Base-by-base conservation (phyloP, 139 green algal species). In the Axilococcus clingmanii region DNA sequence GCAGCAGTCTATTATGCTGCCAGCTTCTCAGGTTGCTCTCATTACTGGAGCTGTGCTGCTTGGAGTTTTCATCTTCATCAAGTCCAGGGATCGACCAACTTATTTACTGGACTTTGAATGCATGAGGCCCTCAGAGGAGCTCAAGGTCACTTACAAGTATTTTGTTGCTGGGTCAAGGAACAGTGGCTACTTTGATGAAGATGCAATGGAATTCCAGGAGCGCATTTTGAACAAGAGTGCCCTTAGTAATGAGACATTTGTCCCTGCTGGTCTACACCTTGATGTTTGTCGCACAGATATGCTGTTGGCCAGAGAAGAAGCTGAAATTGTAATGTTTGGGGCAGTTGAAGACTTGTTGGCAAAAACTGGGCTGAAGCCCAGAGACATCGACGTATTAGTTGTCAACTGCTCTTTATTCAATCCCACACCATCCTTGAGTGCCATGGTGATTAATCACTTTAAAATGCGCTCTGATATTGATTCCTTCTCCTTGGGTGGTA, bases 381-480 rank as follows among this genome's bases (percentile, higher is more conserved):
- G 57, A 14, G 70, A 90, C 49, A 72, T 91, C 22, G 80, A 79
- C 52, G 77, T 92, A 22, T 44, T 91, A 24, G 62, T 91, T 35
- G 74, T 88, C 19, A 91, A 91, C 59, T 91, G 82, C 59, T 75
- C 51, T 5, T 70, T 91, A 36, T 91, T 91, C 59, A 83, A 79
- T 57, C 82, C 82, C 35, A 91, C 82, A 9, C 82, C 82, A 17
- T 85, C 71, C 5, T 72, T 91, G 36, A 74, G 77, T 0, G 77
- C 80, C 31, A 88, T 88, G 81, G 68, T 91, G 12, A 57, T 93
- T 34, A 88, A 94, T 69, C 69, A 89, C 57, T 94, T 89, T 63
- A 79, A 83, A 34, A 85, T 91, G 77, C 49, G 74, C 5, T 63
- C 52, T 42, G 69, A 86, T 61, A 51, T 94, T n/a, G 56, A 80